These are phyloP conservation scores for Barnettozyma pratensis DNA, from an alignment of 805 yeast species.

Conservation along the genomic window DNA sequence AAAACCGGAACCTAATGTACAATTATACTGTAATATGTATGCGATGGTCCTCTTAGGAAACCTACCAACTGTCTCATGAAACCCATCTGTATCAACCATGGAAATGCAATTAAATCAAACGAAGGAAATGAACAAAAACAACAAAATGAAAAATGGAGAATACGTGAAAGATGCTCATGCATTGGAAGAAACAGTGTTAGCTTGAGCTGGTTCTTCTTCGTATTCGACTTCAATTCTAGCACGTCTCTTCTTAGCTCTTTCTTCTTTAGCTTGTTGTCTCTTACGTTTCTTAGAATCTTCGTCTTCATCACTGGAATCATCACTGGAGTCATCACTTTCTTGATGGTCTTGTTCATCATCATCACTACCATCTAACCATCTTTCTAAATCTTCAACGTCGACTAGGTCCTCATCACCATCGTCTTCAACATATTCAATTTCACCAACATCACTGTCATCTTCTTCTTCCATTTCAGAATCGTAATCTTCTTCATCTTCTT, in stretches of 20 bases:
- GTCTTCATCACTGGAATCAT: conserved; percentile 34
- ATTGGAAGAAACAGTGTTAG: conserved; percentile 14
- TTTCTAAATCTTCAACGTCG: conserved; percentile 89
- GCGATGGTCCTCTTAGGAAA: background rate
- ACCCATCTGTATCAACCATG: background rate
- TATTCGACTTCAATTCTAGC: conserved; percentile 79
- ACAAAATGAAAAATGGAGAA: background rate
- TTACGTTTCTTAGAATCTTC: conserved; percentile 33
- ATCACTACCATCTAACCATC: conserved; percentile 65
- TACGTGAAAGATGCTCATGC: background rate
- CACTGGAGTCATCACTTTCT: conserved; percentile 32
- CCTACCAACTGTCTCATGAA: background rate
- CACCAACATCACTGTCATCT: conserved; percentile 57
- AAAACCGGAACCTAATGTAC: conserved; percentile 1
- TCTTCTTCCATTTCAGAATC: conserved; percentile 46
- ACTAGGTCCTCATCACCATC: conserved; percentile 90
- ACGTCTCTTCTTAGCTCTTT: conserved; percentile 46
- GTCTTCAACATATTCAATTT: conserved; percentile 84
- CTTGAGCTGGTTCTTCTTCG: conserved; percentile 57
- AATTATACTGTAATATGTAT: background rate
- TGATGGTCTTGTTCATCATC: conserved; percentile 32
- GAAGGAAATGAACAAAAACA: background rate
- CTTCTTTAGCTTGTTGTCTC: conserved; percentile 32
- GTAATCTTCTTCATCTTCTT: conserved; percentile 44
- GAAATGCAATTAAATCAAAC: conserved; percentile 3